These are phyloP conservation scores for Lepidium campestre DNA, from an alignment of 441 rosid species.

Conservation along the genomic window DNA sequence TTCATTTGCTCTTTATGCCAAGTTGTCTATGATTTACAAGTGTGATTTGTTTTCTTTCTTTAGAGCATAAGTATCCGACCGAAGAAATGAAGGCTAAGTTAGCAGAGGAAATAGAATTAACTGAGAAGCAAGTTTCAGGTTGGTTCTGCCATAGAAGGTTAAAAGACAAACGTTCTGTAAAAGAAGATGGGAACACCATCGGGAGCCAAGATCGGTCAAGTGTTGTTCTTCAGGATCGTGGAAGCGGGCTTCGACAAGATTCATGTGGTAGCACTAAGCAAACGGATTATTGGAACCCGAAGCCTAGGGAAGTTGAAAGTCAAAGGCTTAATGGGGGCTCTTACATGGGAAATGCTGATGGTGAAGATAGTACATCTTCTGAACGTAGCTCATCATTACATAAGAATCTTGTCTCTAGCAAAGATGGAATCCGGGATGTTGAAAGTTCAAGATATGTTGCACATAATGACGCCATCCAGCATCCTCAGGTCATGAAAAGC, in stretches of 20 bases:
- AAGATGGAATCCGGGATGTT: constrained; percentile 35
- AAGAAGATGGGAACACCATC: constrained; percentile 45
- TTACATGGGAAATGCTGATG: constrained; percentile 38
- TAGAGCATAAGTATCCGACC: constrained; percentile 75
- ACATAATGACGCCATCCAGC: constrained; percentile 33
- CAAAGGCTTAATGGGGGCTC: constrained; percentile 46
- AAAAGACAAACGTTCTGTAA: constrained; percentile 64
- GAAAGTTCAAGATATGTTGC: constrained; percentile 31
- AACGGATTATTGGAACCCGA: constrained; percentile 47
- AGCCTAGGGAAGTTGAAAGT: constrained; percentile 83
- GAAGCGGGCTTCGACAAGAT: constrained; percentile 76
- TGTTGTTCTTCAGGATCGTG: constrained; percentile 73
- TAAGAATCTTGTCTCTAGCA: constrained; percentile 42
- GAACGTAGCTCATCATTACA: constrained; percentile 63
- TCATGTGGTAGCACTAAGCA: constrained; percentile 92
- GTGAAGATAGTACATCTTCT: constrained; percentile 66
- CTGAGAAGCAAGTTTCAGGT: constrained; percentile 88
- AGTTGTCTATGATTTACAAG: constrained; percentile 9
- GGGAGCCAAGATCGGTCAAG: constrained; percentile 82
- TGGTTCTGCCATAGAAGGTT: constrained; percentile 98
- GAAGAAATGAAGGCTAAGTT: constrained; percentile 76
- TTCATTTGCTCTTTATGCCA: constrained; percentile 8
- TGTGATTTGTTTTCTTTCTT: constrained; percentile 14
- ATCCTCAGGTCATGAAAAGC: constrained; percentile 34
- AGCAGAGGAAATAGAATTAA: constrained; percentile 64